phyloP scores from a whole-genome alignment of 179 eudicot genomes.

The Sideroxylon spinosum region DNA sequence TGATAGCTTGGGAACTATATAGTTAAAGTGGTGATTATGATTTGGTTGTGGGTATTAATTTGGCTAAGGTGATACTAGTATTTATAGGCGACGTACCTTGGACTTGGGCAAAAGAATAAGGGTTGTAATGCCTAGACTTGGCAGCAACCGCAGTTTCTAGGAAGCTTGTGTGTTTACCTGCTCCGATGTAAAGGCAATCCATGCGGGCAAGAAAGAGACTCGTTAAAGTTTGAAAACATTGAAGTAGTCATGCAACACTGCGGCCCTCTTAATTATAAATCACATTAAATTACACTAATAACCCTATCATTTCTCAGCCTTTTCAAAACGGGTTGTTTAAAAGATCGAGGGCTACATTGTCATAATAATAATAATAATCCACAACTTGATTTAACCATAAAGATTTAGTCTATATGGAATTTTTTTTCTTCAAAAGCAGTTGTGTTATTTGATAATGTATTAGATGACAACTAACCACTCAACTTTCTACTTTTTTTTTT shows the following conservation, averaged over 20 bases:
- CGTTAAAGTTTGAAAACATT: not conserved
- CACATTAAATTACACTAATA: no score
- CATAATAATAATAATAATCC: no score
- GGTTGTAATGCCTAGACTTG: not conserved
- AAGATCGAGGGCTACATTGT: no score
- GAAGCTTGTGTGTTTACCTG: not conserved
- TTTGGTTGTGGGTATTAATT: not conserved
- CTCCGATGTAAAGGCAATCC: not conserved
- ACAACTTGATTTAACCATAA: not conserved
- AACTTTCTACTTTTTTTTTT: not conserved
- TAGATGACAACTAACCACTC: not conserved
- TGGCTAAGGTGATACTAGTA: not conserved
- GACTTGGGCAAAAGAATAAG: not conserved
- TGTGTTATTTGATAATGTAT: not conserved
- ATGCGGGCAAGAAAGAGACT: not conserved
- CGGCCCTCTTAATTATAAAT: no score
- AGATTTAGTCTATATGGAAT: not conserved
- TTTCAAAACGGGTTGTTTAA: no score
- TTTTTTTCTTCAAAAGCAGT: not conserved
- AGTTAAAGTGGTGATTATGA: not conserved
- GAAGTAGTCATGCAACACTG: not conserved
- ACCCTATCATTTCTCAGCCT: no score
- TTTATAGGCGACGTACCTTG: not conserved
- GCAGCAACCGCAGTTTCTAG: not conserved
- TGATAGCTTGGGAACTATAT: no score